Evolutionary conservation across 2,329 filamentous ascomycete genomes (phyloP), one percentile per base, ranked within the genome.

Genomic region (Pseudofabraea citricarpa): DNA sequence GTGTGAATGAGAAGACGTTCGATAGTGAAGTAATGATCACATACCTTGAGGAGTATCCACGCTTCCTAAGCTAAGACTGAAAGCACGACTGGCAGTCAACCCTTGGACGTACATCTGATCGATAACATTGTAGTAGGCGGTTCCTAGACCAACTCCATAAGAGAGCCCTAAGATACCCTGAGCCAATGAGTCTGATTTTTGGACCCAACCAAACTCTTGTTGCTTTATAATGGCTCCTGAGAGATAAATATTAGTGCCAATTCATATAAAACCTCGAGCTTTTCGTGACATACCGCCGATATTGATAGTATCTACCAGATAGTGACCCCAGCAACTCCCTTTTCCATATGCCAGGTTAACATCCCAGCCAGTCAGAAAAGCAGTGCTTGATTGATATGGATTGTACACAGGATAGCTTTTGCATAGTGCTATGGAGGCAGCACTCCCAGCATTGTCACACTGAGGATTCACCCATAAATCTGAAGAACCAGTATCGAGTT

Each of bases 381-480:
- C n/a, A n/a, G n/a, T n/a, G n/a, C n/a, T n/a, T n/a, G n/a, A n/a
- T n/a, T n/a, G n/a, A n/a, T n/a, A n/a, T n/a, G n/a, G n/a, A 3
- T 3, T 20, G 21, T 50, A 50, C 4, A 36, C 20, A 8, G 31
- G 31, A 36, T 15, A 41, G 9, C 7, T 40, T 36, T 23, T 37
- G 32, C 20, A 26, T 16, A 15, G n/a, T 13, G 32, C 41, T 44
- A 6, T 22, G 21, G 20, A 22, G 6, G 5, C 15, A n/a, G 47
- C 13, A 15, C 27, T 35, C 7, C 27, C 43, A 2, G 48, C 40
- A 16, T 61, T 62, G 40, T 51, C 51, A 51, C 67, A 70, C 6
- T 61, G 54, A 6, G 67, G 67, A 43, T 70, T 68, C 27, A 70
- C 64, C 67, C 67, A 70, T 5, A 68, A 58, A 50, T 70, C 66